These are phyloP conservation scores for Colletotrichum ledebouriae DNA, from an alignment of 2,329 filamentous ascomycete species.

Conservation along the genomic window DNA sequence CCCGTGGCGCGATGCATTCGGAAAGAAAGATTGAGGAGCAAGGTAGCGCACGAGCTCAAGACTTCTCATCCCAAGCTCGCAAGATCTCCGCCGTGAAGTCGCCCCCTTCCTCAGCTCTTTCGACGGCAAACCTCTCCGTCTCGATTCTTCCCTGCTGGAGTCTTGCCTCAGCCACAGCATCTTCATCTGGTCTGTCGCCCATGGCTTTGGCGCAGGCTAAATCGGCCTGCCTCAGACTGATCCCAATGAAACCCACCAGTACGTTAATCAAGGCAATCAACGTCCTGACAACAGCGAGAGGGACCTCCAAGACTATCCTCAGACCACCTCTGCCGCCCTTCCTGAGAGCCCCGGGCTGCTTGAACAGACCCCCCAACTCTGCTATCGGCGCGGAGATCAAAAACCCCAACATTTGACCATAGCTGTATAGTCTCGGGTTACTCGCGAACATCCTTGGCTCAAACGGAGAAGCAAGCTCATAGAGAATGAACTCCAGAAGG, in stretches of 20 bases:
- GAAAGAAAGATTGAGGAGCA: background rate
- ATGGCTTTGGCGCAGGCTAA: conserved; percentile 8
- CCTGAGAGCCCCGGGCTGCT: conserved; percentile 12
- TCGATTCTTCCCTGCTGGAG: conserved; percentile 26
- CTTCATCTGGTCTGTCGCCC: conserved; percentile 27
- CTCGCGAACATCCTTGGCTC: conserved; percentile 36
- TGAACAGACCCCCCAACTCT: conserved; percentile 15
- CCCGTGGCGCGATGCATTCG: no score
- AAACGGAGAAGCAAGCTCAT: conserved; percentile 29
- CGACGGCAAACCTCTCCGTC: conserved; percentile 9
- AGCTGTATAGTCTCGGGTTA: conserved; percentile 34
- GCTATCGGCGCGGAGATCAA: conserved; percentile 13
- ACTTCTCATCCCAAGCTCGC: conserved; percentile 26
- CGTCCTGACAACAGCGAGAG: conserved; percentile 4
- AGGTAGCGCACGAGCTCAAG: background rate
- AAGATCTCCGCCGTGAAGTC: conserved; percentile 21
- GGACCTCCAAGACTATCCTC: background rate
- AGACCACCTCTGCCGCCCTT: background rate
- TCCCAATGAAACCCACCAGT: background rate
- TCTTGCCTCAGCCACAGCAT: conserved; percentile 37
- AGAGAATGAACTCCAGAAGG: conserved; percentile 36
- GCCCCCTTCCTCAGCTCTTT: conserved; percentile 10
- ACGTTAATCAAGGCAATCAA: conserved; percentile 24
- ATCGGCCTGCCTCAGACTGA: conserved; percentile 19
- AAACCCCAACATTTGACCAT: conserved; percentile 33